A percentile compares a stretch with the other conserved stretches of the same genome.
phyloP scores from a whole-genome alignment of 306 rosid genomes.

The Biancaea sappan region DNA sequence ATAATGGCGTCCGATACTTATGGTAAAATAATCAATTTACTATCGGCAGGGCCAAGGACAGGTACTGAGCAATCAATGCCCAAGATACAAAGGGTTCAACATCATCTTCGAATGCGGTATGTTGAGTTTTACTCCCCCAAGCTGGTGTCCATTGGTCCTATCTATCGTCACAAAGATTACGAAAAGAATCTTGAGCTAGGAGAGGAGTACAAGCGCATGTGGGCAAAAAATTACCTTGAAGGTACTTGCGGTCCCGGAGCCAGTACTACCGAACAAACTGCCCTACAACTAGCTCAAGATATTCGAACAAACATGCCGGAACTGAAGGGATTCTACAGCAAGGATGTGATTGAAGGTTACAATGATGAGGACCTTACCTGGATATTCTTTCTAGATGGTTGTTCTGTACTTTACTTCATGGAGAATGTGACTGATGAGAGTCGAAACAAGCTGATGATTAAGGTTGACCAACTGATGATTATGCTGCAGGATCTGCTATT shows the following conservation, averaged over 20 bases:
- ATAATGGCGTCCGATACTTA: no score
- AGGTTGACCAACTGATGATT: not conserved
- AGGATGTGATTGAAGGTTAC: not conserved
- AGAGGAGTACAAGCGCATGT: not conserved
- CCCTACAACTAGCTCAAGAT: not conserved
- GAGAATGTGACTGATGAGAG: not conserved
- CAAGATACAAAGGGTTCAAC: not conserved
- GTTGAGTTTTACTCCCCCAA: not conserved
- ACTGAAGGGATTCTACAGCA: not conserved
- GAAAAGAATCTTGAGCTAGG: not conserved
- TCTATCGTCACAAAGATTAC: not conserved
- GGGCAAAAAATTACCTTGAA: not conserved
- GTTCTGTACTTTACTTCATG: conserved; percentile 20
- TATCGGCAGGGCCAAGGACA: no score
- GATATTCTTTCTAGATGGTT: conserved; percentile 32
- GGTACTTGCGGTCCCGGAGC: no score
- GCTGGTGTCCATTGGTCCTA: not conserved
- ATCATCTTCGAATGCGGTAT: not conserved
- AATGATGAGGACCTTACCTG: not conserved
- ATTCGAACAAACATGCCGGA: not conserved
- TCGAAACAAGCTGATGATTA: no score
- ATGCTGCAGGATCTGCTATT: not conserved
- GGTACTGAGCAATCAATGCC: no score
- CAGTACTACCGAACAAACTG: not conserved
- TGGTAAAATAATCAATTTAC: no score